phyloP scores from a whole-genome alignment of 495 filamentous ascomycete genomes.

The Neurospora sp. region DNA sequence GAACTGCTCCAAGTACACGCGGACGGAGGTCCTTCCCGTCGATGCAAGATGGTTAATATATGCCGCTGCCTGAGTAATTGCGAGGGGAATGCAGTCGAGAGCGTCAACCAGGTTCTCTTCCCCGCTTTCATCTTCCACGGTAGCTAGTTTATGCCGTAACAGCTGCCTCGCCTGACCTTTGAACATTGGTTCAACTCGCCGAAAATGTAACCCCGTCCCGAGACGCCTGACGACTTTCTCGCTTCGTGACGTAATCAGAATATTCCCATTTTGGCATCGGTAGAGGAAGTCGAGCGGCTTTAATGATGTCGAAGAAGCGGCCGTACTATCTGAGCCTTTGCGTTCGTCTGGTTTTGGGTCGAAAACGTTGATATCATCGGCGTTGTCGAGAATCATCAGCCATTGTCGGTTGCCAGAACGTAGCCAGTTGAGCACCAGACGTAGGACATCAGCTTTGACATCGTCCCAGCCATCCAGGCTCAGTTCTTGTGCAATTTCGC shows the following conservation, averaged over 20 bases:
- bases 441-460: conserved; percentile 22
- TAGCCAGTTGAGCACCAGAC: conserved; percentile 30
- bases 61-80: too few relatives aligned
- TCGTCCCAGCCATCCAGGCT: conserved; percentile 20
- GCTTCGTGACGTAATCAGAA: conserved; percentile 33
- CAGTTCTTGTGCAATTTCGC: conserved; percentile 26
- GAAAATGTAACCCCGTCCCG: neutral
- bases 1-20: too few relatives aligned
- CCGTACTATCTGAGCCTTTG: neutral
- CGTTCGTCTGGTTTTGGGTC: neutral
- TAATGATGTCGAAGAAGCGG: neutral
- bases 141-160: neutral
- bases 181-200: conserved; percentile 13
- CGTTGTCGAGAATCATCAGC: conserved; percentile 43
- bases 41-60: too few relatives aligned
- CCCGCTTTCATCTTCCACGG: too few relatives aligned
- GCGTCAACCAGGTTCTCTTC: too few relatives aligned
- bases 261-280: conserved; percentile 20
- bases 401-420: conserved; percentile 24
- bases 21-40: too few relatives aligned
- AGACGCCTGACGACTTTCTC: conserved; percentile 14
- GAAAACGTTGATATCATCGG: conserved; percentile 33
- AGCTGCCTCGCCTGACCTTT: conserved; percentile 11
- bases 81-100: too few relatives aligned
- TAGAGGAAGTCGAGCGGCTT: conserved; percentile 22